Percentiles rank a stretch among this genome's conserved stretches.
Evolutionary conservation across 768 basidiomycete species (phyloP).

Genomic region (Trametes punicea): DNA sequence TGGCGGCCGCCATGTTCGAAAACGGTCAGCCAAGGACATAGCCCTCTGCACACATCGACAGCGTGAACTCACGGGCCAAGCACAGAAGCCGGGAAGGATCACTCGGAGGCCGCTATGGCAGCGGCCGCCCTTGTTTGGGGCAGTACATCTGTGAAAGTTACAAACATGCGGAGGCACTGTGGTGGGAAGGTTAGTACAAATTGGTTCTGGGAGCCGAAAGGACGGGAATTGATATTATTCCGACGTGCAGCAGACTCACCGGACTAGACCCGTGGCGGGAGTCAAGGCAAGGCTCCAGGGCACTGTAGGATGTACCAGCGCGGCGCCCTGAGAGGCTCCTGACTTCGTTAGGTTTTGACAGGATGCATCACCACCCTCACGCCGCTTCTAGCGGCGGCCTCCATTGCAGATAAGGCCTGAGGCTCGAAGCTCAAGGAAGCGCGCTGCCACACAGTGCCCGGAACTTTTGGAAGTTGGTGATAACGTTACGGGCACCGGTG

Average conservation of each 20-base stretch:
- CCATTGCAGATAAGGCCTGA: too few species aligned
- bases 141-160: not conserved
- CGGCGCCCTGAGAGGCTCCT: too few species aligned
- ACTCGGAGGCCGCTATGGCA: conserved; percentile 4
- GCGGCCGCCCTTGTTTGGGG: not conserved
- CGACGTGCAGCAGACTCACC: not conserved
- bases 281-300: not conserved
- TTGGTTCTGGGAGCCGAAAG: conserved; percentile 7
- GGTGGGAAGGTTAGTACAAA: conserved; percentile 7
- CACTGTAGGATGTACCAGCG: not conserved
- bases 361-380: too few species aligned
- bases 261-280: not conserved
- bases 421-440: too few species aligned
- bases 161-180: not conserved
- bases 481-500: too few species aligned
- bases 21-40: not conserved
- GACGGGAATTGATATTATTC: conserved; percentile 6
- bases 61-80: not conserved
- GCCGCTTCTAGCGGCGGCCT: too few species aligned
- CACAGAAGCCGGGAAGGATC: not conserved
- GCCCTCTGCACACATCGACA: too few species aligned
- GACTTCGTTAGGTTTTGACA: too few species aligned
- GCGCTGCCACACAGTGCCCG: too few species aligned
- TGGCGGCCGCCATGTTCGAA: not conserved
- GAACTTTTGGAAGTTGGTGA: too few species aligned